Base-by-base conservation (phyloP, 225 moss, liverwort and hornwort genomes). In the Physcomitrellopsis africana region DNA sequence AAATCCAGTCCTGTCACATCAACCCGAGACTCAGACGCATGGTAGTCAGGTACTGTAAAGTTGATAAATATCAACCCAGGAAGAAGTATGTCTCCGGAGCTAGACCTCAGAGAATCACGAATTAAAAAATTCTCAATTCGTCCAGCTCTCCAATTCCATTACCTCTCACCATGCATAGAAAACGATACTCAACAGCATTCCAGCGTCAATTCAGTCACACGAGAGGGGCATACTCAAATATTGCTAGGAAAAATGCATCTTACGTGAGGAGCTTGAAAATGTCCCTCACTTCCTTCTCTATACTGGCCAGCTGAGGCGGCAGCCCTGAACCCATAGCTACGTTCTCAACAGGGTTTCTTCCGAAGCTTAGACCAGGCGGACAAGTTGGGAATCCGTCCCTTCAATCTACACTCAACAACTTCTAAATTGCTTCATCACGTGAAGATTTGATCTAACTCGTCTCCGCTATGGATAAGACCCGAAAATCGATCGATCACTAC, bases 251-350 rank as follows among this genome's bases (percentile, higher is more conserved):
- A 43, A n/a, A 86, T 37, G 1, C 1, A 37, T 37, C 92, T 47
- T 79, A 92, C 88, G 87, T 79, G 26, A 93, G 87, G 69, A 80
- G 83, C 69, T 86, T 87, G 65, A 93, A 91, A 68, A 89, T 80
- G 72, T 89, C 91, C 72, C 86, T 86, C 70, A 89, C 81, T 83
- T 91, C 86, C 61, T 80, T 89, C 73, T 91, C 93, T 71, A 93
- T 70, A 69, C 64, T 72, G 51, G 77, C 80, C 82, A 85, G 74
- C 65, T 68, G 81, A 12, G 77, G 67, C 47, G 81, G 68, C 23
- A 81, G 12, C 20, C 29, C 61, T 15, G 67, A 59, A 20, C 64
- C 75, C 80, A 80, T 80, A 7, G 61, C 55, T 44, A 4, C 56
- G 59, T 71, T 59, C 71, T 10, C 17, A 29, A 13, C 60, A 27